Evolutionary conservation across 495 filamentous ascomycete genomes (phyloP).

Genomic region (Annulohypoxylon maeteangense): DNA sequence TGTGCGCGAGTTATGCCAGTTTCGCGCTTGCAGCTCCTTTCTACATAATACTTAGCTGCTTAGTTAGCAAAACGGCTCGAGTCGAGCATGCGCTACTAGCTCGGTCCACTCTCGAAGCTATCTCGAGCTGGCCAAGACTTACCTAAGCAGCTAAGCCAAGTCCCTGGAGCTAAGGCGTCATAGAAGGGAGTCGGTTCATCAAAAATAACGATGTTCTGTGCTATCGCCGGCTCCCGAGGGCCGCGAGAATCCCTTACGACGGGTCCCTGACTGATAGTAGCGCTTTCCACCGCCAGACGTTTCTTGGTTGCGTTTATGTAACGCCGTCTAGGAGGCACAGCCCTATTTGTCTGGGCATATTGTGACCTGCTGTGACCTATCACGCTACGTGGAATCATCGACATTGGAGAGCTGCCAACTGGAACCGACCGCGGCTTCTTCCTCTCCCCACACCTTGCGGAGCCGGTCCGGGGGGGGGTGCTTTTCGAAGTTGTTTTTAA

Average conservation of each 20-base stretch:
- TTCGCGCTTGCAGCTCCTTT: not conserved
- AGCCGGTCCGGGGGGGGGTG: conserved; percentile 19
- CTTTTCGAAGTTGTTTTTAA: no score
- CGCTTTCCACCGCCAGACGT: not conserved
- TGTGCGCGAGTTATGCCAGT: conserved; percentile 31
- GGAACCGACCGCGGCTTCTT: not conserved
- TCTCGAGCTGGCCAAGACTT: not conserved
- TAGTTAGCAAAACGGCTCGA: not conserved
- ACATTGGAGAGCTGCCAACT: not conserved
- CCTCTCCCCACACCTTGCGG: conserved; percentile 12
- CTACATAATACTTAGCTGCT: not conserved
- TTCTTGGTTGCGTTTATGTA: not conserved
- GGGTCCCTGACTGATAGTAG: conserved; percentile 1
- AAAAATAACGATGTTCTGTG: not conserved
- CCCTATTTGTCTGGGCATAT: conserved; percentile 2
- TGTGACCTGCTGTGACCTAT: not conserved
- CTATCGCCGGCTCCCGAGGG: not conserved
- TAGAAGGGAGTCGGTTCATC: not conserved
- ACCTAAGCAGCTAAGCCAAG: not conserved
- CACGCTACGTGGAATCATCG: not conserved
- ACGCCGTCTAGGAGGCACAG: not conserved
- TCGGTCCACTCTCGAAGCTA: conserved; percentile 5
- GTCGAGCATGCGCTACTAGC: not conserved
- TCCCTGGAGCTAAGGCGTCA: not conserved
- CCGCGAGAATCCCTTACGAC: conserved; percentile 6